Percentiles rank a stretch among this genome's conserved stretches.
phyloP scores from a whole-genome alignment of 495 filamentous ascomycete genomes.

The Lasiosphaeris hirsuta region DNA sequence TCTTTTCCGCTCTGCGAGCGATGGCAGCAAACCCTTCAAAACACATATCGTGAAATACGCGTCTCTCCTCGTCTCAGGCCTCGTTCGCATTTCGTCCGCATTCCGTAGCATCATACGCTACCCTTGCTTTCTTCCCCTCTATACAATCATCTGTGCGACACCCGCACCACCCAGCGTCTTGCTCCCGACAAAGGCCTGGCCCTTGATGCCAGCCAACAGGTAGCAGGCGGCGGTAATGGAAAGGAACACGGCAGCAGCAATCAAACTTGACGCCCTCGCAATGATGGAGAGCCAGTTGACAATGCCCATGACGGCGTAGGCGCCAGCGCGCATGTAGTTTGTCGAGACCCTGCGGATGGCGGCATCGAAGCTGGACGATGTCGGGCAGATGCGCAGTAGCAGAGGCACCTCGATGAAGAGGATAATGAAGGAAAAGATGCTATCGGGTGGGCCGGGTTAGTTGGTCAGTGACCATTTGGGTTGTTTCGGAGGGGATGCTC shows the following conservation, averaged over 20 bases:
- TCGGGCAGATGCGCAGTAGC: constrained; percentile 96
- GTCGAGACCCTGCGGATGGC: constrained; percentile 90
- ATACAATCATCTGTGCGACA: constrained; percentile 98
- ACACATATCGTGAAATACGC: too few species aligned
- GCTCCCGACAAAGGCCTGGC: constrained; percentile 91
- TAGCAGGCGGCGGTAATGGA: constrained; percentile 79
- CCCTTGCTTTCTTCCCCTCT: constrained; percentile 21
- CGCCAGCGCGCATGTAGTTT: constrained; percentile 94
- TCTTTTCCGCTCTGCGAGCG: too few species aligned
- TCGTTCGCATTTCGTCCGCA: neutral
- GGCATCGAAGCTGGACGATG: constrained; percentile 79
- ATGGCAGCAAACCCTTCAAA: too few species aligned
- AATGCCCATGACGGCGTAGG: constrained; percentile 77
- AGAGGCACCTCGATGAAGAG: constrained; percentile 97
- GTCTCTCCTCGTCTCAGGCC: neutral
- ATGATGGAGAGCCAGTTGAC: constrained; percentile 80
- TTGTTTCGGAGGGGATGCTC: constrained; percentile 55
- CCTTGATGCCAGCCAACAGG: constrained; percentile 76
- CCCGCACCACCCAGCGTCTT: constrained; percentile 95
- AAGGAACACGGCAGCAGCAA: constrained; percentile 83
- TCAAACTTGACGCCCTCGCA: constrained; percentile 60
- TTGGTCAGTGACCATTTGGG: constrained; percentile 8
- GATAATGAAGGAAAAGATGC: constrained; percentile 76
- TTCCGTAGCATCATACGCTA: neutral
- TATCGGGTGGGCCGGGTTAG: constrained; percentile 31